These are phyloP conservation scores for Aphanomyces astaci DNA, from an alignment of 352 stramenopile genomes.

Conservation along the genomic window DNA sequence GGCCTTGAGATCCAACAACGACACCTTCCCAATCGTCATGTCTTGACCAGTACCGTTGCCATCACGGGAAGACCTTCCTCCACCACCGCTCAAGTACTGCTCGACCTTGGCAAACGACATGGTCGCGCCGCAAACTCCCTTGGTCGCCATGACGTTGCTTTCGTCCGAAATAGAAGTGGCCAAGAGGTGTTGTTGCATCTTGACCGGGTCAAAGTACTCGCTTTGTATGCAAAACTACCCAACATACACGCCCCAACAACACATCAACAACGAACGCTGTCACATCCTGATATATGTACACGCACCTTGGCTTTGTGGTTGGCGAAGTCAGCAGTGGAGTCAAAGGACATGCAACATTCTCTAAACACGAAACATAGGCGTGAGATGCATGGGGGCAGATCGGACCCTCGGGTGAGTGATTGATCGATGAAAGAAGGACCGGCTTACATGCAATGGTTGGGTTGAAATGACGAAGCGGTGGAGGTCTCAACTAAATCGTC, in stretches of 20 bases:
- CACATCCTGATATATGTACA: not conserved
- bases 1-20: conserved; percentile 14
- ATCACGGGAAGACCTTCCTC: not conserved
- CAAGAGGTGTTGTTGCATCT: conserved; percentile 1
- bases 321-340: conserved; percentile 10
- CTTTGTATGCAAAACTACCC: conserved; percentile 22
- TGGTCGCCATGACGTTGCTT: not conserved
- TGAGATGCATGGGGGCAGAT: too few species aligned
- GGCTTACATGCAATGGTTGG: conserved; percentile 21
- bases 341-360: conserved; percentile 15
- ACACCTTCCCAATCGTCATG: not conserved
- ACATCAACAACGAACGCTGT: too few species aligned
- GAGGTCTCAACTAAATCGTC: not conserved
- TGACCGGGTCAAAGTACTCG: conserved; percentile 21
- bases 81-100: conserved; percentile 1
- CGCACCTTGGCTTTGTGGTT: conserved; percentile 19
- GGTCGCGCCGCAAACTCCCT: not conserved
- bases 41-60: not conserved
- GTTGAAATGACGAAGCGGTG: not conserved
- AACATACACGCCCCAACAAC: not conserved
- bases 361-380: not conserved
- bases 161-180: not conserved
- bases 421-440: too few species aligned
- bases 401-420: too few species aligned
- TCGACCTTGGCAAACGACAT: conserved; percentile 6